Base-by-base conservation (phyloP, 2,329 filamentous ascomycete genomes). In the Aspergillus piperis region DNA sequence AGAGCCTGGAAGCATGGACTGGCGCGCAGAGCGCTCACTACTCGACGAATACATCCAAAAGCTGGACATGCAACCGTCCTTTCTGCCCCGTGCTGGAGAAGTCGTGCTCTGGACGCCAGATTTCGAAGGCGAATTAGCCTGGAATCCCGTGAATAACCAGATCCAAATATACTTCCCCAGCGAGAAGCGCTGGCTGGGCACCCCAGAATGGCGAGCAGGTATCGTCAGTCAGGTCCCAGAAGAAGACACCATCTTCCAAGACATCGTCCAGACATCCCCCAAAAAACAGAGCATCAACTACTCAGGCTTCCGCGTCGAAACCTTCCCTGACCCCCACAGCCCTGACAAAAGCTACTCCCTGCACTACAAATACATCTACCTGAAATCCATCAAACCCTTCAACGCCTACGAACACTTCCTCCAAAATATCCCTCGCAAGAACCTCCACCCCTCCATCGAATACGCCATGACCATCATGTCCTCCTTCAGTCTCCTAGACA, bases 281-380 rank as follows among this genome's bases (percentile, higher is more conserved):
- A 80, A 81, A 50, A 66, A 73, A 38, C 74, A 68, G 36, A 77
- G 73, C 11, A 70, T 85, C 11, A 83, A 80, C 57, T 80, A 80
- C 59, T 81, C 81, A 25, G 84, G 85, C 0, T 83, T 85, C 59
- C 81, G 85, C 0, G 75, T 88, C 1, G 85, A 88, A 64, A 84
- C 83, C 0, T 71, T 86, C 11, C 80, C 85, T 0, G 73, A 84
- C 61, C 81, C 82, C 0, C 81, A 83, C 62, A 74, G 77, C 15
- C 62, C 72, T 0, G 77, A 83, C 64, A 88, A 87, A 66, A 74
- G 75, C 5, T 73, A 79, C 2, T 84, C 82, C 0, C 79, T 82
- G 58, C 82, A 83, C 59, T 82, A 84, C 66, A 82, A 78, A 60
- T 87, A 86, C 62, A 76, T 88, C 2, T 79, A 80, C 0, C 62